Base-by-base conservation (phyloP, 2,329 filamentous ascomycete genomes). In the Aquanectria penicillioides region DNA sequence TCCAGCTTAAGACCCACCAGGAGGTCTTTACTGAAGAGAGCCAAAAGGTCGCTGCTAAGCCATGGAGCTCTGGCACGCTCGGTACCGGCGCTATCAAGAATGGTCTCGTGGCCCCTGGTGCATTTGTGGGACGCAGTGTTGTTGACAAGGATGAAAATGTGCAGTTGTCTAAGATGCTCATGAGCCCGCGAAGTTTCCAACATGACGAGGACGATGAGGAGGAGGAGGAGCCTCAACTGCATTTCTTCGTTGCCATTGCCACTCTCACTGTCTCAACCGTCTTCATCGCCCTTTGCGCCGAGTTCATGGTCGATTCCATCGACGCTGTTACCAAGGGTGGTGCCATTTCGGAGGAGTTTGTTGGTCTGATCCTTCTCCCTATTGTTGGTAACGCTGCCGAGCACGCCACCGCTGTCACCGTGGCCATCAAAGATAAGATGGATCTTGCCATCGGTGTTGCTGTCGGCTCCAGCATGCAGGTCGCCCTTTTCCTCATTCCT, bases 1-100 rank as follows among this genome's bases (percentile, higher is more conserved):
- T 97, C 81, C 94, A 97, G 76, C 87, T 98, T 58, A 92, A 93
- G 74, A 94, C 94, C 0, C 94, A 97, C 74, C 83, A 84, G 20
- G 80, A 80, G 8, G 89, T 97, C 73, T 97, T 97, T 81, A 92
- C 90, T 73, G 87, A 87, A 49, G 87, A 91, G 28, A 91, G 89
- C 64, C 83, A 91, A 67, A 97, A 97, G 75, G 89, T 91, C 0
- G 85, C 88, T 3, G 92, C 77, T 33, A 82, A 77, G 69, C 83
- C 82, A 3, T 81, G 74, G 73, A 77, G 61, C 54, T 70, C 57
- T 29, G 75, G 56, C 56, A 72, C 47, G 33, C 69, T 73, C 52
- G 57, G 66, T 5, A 25, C 65, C 9, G 70, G 73, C 13, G 76
- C 76, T 9, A 65, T 82, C 6, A 74, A 71, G 31, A 74, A 78